These are phyloP conservation scores for Triticum urartu DNA, from an alignment of 176 grass and related monocot genomes.

Conservation along the genomic window DNA sequence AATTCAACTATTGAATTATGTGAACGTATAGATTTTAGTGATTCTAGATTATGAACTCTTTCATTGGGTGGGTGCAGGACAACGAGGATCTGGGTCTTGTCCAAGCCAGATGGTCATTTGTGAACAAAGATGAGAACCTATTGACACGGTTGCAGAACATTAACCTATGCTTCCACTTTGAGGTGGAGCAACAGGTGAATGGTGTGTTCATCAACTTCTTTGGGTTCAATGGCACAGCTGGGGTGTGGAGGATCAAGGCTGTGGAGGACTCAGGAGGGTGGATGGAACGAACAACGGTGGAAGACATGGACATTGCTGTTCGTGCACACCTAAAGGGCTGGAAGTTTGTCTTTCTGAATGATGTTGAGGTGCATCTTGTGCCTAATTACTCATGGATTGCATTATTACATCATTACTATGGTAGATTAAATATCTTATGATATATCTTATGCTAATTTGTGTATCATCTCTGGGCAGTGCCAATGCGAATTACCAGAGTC, in stretches of 20 bases:
- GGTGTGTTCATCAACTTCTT: slow-evolving; percentile 88
- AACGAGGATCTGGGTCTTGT: slow-evolving; percentile 73
- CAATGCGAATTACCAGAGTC: slow-evolving; percentile 92
- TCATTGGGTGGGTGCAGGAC: slow-evolving; percentile 45
- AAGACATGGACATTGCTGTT: slow-evolving; percentile 97
- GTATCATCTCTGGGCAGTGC: slow-evolving; percentile 47
- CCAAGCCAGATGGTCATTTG: slow-evolving; percentile 89
- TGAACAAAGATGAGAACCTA: slow-evolving; percentile 95
- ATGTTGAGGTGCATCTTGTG: slow-evolving; percentile 60
- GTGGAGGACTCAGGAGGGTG: slow-evolving; percentile 81
- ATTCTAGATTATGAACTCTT: background rate
- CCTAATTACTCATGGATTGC: background rate
- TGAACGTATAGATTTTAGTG: background rate
- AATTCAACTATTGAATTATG: background rate
- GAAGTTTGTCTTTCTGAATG: slow-evolving; percentile 94
- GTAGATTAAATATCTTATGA: background rate
- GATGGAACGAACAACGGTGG: slow-evolving; percentile 94
- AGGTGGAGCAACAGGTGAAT: slow-evolving; percentile 97
- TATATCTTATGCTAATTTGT: background rate
- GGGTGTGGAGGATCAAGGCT: slow-evolving; percentile 85
- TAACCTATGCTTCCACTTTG: slow-evolving; percentile 95
- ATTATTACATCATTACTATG: background rate
- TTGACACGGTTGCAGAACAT: slow-evolving; percentile 85
- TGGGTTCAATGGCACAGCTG: slow-evolving; percentile 92
- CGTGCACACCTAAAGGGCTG: slow-evolving; percentile 80